phyloP scores from a whole-genome alignment of 176 grass and related monocot genomes.

The Alopecurus myosuroides region DNA sequence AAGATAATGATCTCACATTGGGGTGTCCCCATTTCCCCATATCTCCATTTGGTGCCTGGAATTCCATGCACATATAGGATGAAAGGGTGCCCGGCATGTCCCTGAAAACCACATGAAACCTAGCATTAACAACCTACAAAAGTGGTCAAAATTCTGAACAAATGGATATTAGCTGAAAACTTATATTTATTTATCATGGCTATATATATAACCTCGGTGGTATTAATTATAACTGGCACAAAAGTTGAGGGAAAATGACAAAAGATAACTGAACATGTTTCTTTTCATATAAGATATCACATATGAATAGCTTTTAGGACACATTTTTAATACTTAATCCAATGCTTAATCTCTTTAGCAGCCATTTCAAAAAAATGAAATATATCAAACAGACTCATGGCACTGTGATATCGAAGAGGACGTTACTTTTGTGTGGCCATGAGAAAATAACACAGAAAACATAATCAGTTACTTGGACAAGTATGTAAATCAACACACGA shows the following conservation, averaged over 20 bases:
- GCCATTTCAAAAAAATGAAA: not conserved
- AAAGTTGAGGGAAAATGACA: too few relatives aligned
- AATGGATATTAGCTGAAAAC: not conserved
- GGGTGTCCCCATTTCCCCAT: slow-evolving; percentile 82
- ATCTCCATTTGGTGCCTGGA: slow-evolving; percentile 96
- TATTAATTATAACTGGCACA: too few relatives aligned
- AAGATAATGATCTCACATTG: slow-evolving; percentile 58
- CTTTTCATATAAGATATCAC: too few relatives aligned
- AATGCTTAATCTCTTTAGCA: not conserved
- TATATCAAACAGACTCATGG: not conserved
- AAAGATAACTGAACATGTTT: too few relatives aligned
- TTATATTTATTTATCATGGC: not conserved
- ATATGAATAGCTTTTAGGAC: not conserved
- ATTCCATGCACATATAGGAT: slow-evolving; percentile 92
- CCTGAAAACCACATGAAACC: slow-evolving; percentile 41
- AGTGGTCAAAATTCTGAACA: not conserved
- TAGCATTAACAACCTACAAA: not conserved
- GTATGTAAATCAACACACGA: too few relatives aligned
- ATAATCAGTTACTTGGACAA: not conserved
- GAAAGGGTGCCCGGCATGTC: slow-evolving; percentile 81
- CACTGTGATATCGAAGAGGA: not conserved
- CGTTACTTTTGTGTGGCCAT: not conserved
- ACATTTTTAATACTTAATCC: slow-evolving; percentile 10
- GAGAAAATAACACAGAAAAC: slow-evolving; percentile 11
- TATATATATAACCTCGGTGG: not conserved